Base-by-base conservation (phyloP, 768 basidiomycete genomes). In the Sporobolomyces phaffii region DNA sequence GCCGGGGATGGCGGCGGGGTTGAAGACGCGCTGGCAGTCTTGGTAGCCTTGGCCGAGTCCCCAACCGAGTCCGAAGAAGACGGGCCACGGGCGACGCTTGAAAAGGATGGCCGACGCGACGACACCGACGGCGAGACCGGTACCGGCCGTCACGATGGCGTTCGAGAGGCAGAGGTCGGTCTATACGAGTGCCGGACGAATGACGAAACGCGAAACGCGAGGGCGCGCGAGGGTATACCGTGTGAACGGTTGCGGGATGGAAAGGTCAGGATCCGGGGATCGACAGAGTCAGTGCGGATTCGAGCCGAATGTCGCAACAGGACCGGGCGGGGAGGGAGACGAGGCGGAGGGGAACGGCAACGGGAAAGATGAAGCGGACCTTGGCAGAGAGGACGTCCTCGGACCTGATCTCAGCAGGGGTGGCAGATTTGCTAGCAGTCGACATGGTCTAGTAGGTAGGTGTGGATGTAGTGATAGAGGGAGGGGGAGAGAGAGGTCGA, bases 21-120 rank as follows among this genome's bases (percentile, higher is more conserved):
- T 91, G 84, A 93, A 94, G 20, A 88, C 87, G 54, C 90, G 85
- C 80, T 94, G 89, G 79, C 91, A 92, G 82, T 93, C 91, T 34
- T 89, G 86, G 76, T 90, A 92, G 33, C 91, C 90, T 58, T 85
- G 85, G 47, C 91, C 91, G 44, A 86, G 83, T 38, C 91, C 91
- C 76, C 92, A 91, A 40, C 91, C 91, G 44, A 68, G 44, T 13
- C 66, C 81, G 62, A 93, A 83, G 34, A 88, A 85, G 72, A 94
- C 86, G 49, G 91, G 91, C 90, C 90, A 94, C 76, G 88, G 87
- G 64, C 91, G 88, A 81, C 91, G 85, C 78, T 85, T 86, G 85
- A 94, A 93, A 78, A 92, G 82, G 72, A 94, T 84, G 70, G 93
- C 91, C 43, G 89, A 91, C 45, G 87, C 85, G 65, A 93, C 84